Conservation (phyloP, 2,329 filamentous ascomycete genomes). For the Lasiodiplodia sp. region DNA sequence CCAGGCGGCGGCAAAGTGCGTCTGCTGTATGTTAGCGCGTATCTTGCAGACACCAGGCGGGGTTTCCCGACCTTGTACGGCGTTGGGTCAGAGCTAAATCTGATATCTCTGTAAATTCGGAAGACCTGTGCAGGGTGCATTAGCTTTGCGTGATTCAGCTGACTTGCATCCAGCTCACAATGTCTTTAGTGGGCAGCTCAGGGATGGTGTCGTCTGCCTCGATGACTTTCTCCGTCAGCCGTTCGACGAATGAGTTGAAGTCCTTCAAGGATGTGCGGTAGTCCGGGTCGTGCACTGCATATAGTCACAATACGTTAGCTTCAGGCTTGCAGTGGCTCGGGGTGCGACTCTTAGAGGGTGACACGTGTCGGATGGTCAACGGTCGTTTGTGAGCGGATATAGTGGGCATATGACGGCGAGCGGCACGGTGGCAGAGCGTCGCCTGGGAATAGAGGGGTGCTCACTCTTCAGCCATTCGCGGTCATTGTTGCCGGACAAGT, state of each 20-base stretch:
- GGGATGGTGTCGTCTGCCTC: slow-evolving; percentile 82
- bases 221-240: slow-evolving; percentile 72
- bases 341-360: not conserved
- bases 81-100: slow-evolving; percentile 83
- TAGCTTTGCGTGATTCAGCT: slow-evolving; percentile 19
- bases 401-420: slow-evolving; percentile 5
- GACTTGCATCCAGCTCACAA: slow-evolving; percentile 56
- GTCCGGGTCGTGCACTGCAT: slow-evolving; percentile 76
- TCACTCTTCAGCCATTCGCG: slow-evolving; percentile 69
- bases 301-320: slow-evolving; percentile 29
- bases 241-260: slow-evolving; percentile 80
- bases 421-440: slow-evolving; percentile 2
- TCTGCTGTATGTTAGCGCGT: slow-evolving; percentile 53
- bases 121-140: slow-evolving; percentile 63
- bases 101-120: slow-evolving; percentile 84
- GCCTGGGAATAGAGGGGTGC: slow-evolving; percentile 32
- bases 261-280: slow-evolving; percentile 81
- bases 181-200: slow-evolving; percentile 83
- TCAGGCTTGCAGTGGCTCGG: slow-evolving; percentile 7
- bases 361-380: slow-evolving; percentile 27
- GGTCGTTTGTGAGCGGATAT: slow-evolving; percentile 12
- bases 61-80: slow-evolving; percentile 76
- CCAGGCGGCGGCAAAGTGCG: slow-evolving; percentile 86
- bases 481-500: slow-evolving; percentile 67
- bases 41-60: slow-evolving; percentile 28